Evolutionary conservation across 768 basidiomycete species (phyloP).

Genomic region (Pisolithus orientalis): DNA sequence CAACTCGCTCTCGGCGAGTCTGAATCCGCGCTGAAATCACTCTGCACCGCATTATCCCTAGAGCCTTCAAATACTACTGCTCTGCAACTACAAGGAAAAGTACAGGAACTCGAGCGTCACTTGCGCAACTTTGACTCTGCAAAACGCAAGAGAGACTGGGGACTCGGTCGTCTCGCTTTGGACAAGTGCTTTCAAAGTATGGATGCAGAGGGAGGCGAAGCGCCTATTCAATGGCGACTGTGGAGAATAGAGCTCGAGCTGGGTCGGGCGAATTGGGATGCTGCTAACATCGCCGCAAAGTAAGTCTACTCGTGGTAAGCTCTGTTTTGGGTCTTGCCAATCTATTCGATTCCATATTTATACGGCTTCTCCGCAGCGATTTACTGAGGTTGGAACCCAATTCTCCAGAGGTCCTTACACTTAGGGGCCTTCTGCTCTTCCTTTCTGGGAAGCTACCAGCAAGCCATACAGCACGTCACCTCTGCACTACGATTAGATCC

Average conservation of each 20-base stretch:
- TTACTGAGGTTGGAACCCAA: constrained; percentile 65
- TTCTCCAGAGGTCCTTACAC: constrained; percentile 72
- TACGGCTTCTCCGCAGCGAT: constrained; percentile 41
- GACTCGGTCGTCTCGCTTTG: constrained; percentile 68
- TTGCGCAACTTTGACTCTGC: constrained; percentile 58
- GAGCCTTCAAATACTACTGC: constrained; percentile 61
- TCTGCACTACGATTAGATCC: constrained; percentile 77
- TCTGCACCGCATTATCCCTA: constrained; percentile 52
- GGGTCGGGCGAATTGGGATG: constrained; percentile 63
- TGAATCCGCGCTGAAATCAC: constrained; percentile 57
- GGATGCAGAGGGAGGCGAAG: constrained; percentile 69
- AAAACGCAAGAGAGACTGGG: constrained; percentile 61
- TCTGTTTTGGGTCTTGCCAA: not conserved
- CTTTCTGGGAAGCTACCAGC: constrained; percentile 61
- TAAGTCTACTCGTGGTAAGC: constrained; percentile 30
- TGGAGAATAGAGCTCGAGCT: constrained; percentile 79
- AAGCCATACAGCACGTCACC: constrained; percentile 63
- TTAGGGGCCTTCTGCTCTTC: constrained; percentile 79
- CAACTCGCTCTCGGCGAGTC: constrained; percentile 75
- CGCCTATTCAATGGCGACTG: constrained; percentile 73
- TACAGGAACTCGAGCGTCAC: constrained; percentile 57
- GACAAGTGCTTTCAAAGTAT: constrained; percentile 71
- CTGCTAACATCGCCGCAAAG: constrained; percentile 71
- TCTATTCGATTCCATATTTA: not conserved
- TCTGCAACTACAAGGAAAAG: constrained; percentile 53